phyloP scores from a whole-genome alignment of 306 rosid genomes.

The Chamaecrista fasciculata region DNA sequence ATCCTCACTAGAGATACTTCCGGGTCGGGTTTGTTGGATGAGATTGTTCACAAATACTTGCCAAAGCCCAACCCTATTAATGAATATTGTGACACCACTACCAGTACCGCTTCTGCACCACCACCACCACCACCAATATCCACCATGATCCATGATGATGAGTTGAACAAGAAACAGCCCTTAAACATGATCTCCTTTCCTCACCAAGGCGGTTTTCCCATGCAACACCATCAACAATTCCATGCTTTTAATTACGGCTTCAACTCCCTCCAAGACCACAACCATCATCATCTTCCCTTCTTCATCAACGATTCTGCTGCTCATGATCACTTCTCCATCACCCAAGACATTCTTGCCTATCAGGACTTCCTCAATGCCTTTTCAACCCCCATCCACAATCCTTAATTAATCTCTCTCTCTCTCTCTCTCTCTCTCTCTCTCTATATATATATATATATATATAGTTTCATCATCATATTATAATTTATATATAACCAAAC shows the following conservation, averaged over 20 bases:
- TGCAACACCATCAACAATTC: conserved; percentile 38
- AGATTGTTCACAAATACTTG: conserved; percentile 59
- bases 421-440: background rate
- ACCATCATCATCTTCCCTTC: conserved; percentile 10
- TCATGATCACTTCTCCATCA: conserved; percentile 25
- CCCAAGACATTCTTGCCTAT: conserved; percentile 50
- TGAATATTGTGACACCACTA: background rate
- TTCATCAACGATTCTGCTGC: conserved; percentile 28
- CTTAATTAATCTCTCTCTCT: conserved; percentile 17
- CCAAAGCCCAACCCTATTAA: conserved; percentile 43
- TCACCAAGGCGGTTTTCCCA: conserved; percentile 27
- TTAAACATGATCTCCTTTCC: no score
- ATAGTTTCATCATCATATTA: no score
- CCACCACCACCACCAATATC: no score
- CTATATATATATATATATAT: no score
- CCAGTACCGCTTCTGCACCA: no score
- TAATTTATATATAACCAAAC: no score
- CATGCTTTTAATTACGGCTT: conserved; percentile 27
- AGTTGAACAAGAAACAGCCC: no score
- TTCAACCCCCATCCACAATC: conserved; percentile 56
- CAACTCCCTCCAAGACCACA: conserved; percentile 4
- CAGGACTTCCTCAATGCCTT: conserved; percentile 51
- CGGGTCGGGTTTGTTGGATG: conserved; percentile 74
- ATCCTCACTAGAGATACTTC: conserved; percentile 54
- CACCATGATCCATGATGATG: no score